Evolutionary conservation across 768 basidiomycete genomes (phyloP).

Genomic region (Mycena alexandri): DNA sequence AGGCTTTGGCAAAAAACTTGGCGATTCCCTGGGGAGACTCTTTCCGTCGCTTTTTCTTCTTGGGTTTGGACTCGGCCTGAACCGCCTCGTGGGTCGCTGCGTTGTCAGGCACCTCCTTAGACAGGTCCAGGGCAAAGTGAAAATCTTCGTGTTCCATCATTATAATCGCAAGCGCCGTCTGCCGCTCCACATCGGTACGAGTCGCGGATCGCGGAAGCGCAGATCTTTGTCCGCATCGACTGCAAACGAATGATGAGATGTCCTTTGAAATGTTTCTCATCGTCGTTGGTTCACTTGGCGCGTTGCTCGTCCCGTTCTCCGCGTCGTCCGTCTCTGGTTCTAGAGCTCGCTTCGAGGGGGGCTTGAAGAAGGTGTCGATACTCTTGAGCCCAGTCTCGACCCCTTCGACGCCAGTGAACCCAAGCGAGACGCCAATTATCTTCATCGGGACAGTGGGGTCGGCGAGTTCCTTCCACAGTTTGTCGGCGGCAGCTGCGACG

Average conservation of each 20-base stretch:
- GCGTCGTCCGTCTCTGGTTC: constrained; percentile 43
- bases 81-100: constrained; percentile 32
- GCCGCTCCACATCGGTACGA: constrained; percentile 47
- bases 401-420: constrained; percentile 83
- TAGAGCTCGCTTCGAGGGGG: constrained; percentile 54
- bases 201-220: constrained; percentile 45
- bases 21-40: constrained; percentile 54
- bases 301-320: neutral
- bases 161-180: constrained; percentile 55
- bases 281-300: constrained; percentile 1
- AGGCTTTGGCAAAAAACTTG: constrained; percentile 54
- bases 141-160: constrained; percentile 88
- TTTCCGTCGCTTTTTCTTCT: constrained; percentile 48
- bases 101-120: constrained; percentile 56
- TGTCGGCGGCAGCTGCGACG: constrained; percentile 81
- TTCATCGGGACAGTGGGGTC: constrained; percentile 68
- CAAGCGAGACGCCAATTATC: constrained; percentile 78
- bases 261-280: constrained; percentile 29
- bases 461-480: constrained; percentile 90
- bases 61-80: constrained; percentile 40
- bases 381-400: constrained; percentile 84
- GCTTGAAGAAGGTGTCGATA: constrained; percentile 89
- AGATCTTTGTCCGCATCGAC: constrained; percentile 67
- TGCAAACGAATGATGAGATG: constrained; percentile 63
- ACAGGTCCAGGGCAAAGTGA: constrained; percentile 87